Conservation (phyloP, 768 basidiomycete genomes). For the Flagelloscypha sp. region DNA sequence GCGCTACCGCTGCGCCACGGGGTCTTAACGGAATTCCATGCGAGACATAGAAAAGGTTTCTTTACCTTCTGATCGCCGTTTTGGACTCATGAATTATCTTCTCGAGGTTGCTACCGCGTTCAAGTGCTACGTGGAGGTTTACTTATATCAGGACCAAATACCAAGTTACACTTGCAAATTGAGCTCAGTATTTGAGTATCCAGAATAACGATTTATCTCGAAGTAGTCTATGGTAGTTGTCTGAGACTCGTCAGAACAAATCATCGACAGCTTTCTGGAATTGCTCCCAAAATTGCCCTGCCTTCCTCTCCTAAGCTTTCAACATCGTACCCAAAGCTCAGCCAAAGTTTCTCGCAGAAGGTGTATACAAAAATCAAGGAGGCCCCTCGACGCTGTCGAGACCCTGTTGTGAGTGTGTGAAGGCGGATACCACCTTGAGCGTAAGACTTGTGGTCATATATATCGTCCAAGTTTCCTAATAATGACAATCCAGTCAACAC, state of each 20-base stretch:
- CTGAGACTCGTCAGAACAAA: too few species aligned
- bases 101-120: too few species aligned
- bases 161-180: too few species aligned
- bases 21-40: too few species aligned
- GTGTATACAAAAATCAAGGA: conserved; percentile 82
- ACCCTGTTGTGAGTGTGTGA: conserved; percentile 74
- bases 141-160: too few species aligned
- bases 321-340: conserved; percentile 73
- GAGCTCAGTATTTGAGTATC: too few species aligned
- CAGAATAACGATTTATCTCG: too few species aligned
- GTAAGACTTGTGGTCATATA: conserved; percentile 62
- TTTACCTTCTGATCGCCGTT: too few species aligned
- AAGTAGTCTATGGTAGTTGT: too few species aligned
- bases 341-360: conserved; percentile 65
- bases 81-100: too few species aligned
- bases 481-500: conserved; percentile 75
- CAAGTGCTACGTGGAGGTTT: too few species aligned
- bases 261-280: conserved; percentile 48
- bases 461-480: conserved; percentile 77
- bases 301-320: conserved; percentile 61
- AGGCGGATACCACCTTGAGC: conserved; percentile 44
- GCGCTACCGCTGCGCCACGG: conserved; percentile 21
- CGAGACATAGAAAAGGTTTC: too few species aligned
- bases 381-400: conserved; percentile 68
- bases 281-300: conserved; percentile 62